A percentile compares a stretch with the other conserved stretches of the same genome.
phyloP scores from a whole-genome alignment of 306 rosid genomes.

The Citrullus amarus region DNA sequence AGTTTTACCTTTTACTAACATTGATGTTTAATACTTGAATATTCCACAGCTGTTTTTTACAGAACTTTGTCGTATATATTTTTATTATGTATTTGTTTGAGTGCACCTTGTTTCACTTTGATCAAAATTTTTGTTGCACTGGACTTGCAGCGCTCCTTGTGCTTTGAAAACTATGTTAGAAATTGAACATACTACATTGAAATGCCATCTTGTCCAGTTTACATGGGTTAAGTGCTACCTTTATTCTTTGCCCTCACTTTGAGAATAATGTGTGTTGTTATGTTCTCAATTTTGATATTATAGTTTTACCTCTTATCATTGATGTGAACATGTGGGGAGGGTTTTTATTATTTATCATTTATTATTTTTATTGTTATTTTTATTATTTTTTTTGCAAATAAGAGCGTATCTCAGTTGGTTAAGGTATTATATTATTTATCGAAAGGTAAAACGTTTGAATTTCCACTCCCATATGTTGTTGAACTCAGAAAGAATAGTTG shows the following conservation, averaged over 20 bases:
- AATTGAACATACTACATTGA: background rate
- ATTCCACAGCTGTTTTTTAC: background rate
- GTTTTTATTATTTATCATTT: background rate
- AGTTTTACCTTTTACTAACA: background rate
- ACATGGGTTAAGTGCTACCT: background rate
- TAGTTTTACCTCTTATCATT: background rate
- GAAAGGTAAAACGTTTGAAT: background rate
- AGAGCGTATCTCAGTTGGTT: background rate
- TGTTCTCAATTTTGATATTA: background rate
- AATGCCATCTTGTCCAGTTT: background rate
- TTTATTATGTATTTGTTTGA: background rate
- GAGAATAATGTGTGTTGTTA: background rate
- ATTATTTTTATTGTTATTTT: too few relatives aligned
- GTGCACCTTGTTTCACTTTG: background rate
- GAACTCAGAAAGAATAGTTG: background rate
- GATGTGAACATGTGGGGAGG: background rate
- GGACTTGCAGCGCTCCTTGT: background rate
- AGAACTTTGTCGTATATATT: background rate
- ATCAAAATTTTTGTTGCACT: background rate
- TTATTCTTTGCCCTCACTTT: background rate
- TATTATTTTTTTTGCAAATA: background rate
- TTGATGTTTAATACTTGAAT: background rate
- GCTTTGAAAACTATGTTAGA: background rate
- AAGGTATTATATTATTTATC: background rate
- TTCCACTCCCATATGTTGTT: background rate